Evolutionary conservation across 345 rosid genomes (phyloP), one percentile per base, ranked within the genome.

Genomic region (Populus ilicifolia): DNA sequence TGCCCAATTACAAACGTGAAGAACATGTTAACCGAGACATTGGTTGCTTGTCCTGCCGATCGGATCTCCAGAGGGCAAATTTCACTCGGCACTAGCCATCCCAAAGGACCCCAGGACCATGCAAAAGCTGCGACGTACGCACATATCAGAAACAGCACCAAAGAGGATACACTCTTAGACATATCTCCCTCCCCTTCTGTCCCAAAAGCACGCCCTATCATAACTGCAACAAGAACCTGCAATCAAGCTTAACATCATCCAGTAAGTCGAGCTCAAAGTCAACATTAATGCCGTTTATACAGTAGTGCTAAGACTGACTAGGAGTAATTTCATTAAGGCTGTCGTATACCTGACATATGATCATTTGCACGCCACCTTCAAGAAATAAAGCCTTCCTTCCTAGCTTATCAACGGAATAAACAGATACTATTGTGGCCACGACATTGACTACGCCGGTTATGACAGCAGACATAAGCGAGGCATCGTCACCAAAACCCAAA

Each of bases 341-440:
- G 6, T 10, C 2, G 11, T 6, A 13, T 83, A 90, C 94, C 94
- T 91, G 97, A 77, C 88, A 82, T 20, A 90, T 75, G 17, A 91
- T 70, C 97, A 93, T 93, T 76, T 91, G 96, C 6, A 52, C 13
- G 29, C 97, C 97, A 25, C 96, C 97, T 80, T 89, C 90, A 30
- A 91, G 82, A 84, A 93, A 90, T 84, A 93, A 79, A 23, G 83
- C n/a, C 73, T 90, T 79, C 75, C 97, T 84, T 5, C 97, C 97
- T 11, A 87, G 77, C 83, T 59, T 89, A 79, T 93, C 97, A 0
- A 84, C 96, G 0, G 81, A 77, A 79, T 72, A 76, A 35, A 91
- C 85, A 46, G 96, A 90, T 65, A 93, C 90, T 2, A 88, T 18
- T 0, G 97, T 91, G 30, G 90, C 89, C 43, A 86, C 6, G 9